A percentile compares a stretch with the other conserved stretches of the same genome.
These are phyloP conservation scores for Ascochyta rabiei DNA, from an alignment of 2,329 filamentous ascomycete species.

Conservation along the genomic window DNA sequence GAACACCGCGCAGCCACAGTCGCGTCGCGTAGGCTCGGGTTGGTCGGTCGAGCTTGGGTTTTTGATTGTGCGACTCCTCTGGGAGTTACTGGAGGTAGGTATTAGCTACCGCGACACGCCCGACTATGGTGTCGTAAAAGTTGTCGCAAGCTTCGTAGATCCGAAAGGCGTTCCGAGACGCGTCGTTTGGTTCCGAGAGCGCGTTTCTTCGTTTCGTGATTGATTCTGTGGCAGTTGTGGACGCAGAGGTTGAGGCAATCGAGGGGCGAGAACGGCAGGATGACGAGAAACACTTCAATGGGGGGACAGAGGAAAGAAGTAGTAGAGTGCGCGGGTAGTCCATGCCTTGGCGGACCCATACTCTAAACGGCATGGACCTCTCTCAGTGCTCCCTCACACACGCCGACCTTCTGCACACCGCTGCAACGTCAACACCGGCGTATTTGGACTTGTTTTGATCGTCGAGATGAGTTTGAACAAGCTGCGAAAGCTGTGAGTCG, in stretches of 20 bases:
- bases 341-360: conserved; percentile 30
- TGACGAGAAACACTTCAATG: conserved; percentile 46
- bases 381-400: conserved; percentile 36
- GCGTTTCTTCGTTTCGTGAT: conserved; percentile 45
- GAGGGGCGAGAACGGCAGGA: conserved; percentile 35
- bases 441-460: conserved; percentile 73
- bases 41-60: background rate
- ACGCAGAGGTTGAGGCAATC: conserved; percentile 36
- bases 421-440: conserved; percentile 50
- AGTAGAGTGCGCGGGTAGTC: conserved; percentile 34
- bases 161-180: conserved; percentile 46
- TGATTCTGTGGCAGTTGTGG: conserved; percentile 37
- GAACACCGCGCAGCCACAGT: conserved; percentile 30
- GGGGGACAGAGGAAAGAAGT: conserved; percentile 28
- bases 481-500: conserved; percentile 17
- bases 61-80: conserved; percentile 18
- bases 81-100: conserved; percentile 11
- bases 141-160: conserved; percentile 37
- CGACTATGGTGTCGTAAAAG: conserved; percentile 34
- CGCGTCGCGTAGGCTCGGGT: conserved; percentile 17
- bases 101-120: conserved; percentile 27
- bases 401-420: conserved; percentile 34
- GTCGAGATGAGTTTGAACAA: conserved; percentile 32
- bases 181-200: conserved; percentile 51
- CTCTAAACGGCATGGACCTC: conserved; percentile 34